phyloP scores from a whole-genome alignment of 1,284 basidiomycete genomes.

The Malassezia furfur region DNA sequence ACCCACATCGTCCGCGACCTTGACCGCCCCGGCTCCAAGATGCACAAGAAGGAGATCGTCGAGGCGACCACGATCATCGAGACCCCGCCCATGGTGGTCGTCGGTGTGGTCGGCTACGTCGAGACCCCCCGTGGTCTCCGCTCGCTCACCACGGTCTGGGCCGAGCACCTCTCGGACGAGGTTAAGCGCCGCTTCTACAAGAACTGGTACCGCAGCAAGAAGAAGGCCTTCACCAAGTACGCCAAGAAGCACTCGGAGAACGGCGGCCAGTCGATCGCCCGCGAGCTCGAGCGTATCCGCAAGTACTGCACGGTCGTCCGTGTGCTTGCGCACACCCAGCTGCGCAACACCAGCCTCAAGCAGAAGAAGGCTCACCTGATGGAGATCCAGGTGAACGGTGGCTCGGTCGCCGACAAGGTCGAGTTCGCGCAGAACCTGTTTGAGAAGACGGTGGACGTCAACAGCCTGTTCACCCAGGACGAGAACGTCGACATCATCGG shows the following conservation, averaged over 20 bases:
- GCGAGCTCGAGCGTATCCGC: conserved; percentile 98
- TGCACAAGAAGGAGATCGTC: conserved; percentile 69
- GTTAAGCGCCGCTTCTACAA: conserved; percentile 99
- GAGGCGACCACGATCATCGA: conserved; percentile 95
- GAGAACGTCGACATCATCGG: conserved; percentile 95
- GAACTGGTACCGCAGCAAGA: conserved; percentile 99
- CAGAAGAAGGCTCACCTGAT: conserved; percentile 99
- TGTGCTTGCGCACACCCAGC: conserved; percentile 89
- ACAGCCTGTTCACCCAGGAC: conserved; percentile 84
- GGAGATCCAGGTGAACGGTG: conserved; percentile 99
- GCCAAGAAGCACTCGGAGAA: conserved; percentile 99
- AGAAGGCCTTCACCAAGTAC: conserved; percentile 98
- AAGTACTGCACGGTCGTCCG: conserved; percentile 99
- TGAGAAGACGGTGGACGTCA: conserved; percentile 88
- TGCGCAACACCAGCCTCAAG: conserved; percentile 89
- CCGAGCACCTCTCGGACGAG: conserved; percentile 64
- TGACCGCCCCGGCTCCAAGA: conserved; percentile 81
- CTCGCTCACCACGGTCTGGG: conserved; percentile 63
- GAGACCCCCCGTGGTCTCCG: conserved; percentile 98
- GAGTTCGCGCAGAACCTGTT: conserved; percentile 90
- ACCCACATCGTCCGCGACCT: conserved; percentile 98
- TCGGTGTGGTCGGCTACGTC: conserved; percentile 98
- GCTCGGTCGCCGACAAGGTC: conserved; percentile 92
- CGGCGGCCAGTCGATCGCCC: conserved; percentile 77
- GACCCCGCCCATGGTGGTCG: conserved; percentile 91